phyloP scores from a whole-genome alignment of 768 basidiomycete genomes.

The Amyloporia xantha region DNA sequence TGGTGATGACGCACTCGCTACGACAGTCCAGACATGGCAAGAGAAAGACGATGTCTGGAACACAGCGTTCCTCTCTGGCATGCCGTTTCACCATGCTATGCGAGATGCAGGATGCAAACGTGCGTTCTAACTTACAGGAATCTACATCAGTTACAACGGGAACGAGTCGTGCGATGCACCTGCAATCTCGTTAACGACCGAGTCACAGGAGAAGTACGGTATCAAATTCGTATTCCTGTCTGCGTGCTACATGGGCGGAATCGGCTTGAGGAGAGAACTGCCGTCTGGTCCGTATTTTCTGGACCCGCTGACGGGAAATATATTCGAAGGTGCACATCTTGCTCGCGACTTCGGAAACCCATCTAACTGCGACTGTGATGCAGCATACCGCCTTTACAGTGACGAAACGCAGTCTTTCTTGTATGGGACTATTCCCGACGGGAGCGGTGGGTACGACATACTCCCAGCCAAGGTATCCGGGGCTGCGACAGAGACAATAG shows the following conservation, averaged over 20 bases:
- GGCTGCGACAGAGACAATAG: constrained; percentile 29
- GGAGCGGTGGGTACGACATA: constrained; percentile 24
- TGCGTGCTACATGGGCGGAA: constrained; percentile 5
- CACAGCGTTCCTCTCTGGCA: constrained; percentile 18
- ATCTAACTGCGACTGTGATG: neutral
- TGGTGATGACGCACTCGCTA: constrained; percentile 9
- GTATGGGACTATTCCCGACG: constrained; percentile 35
- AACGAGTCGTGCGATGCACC: constrained; percentile 10
- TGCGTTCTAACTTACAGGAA: constrained; percentile 7
- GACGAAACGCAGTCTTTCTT: constrained; percentile 39
- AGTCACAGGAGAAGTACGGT: constrained; percentile 5
- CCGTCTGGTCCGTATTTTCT: constrained; percentile 24
- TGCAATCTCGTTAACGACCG: constrained; percentile 3
- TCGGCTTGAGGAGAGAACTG: constrained; percentile 10
- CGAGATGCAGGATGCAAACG: neutral
- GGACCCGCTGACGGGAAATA: constrained; percentile 14
- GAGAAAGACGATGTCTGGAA: constrained; percentile 22
- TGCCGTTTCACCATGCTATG: neutral
- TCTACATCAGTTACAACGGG: constrained; percentile 18
- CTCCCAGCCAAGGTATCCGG: constrained; percentile 19
- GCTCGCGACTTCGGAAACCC: neutral
- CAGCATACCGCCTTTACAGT: constrained; percentile 34
- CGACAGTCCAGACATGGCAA: constrained; percentile 10
- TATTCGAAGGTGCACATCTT: constrained; percentile 20
- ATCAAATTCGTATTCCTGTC: constrained; percentile 15